A percentile compares a stretch with the other conserved stretches of the same genome.
phyloP scores from a whole-genome alignment of 2,329 filamentous ascomycete genomes.

The Sporothrix humicola region DNA sequence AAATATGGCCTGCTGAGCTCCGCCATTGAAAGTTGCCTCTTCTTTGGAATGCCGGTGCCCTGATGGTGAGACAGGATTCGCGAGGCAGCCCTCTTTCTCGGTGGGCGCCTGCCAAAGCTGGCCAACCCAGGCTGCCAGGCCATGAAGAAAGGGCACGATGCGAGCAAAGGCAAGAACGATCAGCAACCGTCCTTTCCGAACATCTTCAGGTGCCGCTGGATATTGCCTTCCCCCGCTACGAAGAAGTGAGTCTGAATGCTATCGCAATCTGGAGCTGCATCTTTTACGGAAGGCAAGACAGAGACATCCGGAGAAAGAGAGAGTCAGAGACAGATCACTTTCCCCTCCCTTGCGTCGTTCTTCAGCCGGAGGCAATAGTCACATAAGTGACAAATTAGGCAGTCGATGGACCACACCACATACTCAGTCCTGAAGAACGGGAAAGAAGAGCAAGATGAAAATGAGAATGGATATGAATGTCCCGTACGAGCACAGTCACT shows the following conservation, averaged over 20 bases:
- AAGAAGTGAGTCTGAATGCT: not conserved
- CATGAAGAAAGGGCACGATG: constrained; percentile 1
- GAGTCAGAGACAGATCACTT: constrained; percentile 11
- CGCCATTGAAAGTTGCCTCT: not conserved
- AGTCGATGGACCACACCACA: not conserved
- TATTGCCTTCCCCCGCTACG: not conserved
- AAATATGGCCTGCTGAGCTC: constrained; percentile 5
- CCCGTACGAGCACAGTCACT: not conserved
- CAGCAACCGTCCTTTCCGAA: constrained; percentile 1
- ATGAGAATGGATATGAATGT: no score
- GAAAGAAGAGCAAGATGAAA: not conserved
- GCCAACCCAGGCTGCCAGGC: not conserved
- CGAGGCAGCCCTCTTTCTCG: constrained; percentile 24
- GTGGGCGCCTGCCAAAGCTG: not conserved
- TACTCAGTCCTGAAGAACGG: not conserved
- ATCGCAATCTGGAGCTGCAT: constrained; percentile 21
- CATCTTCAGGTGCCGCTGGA: not conserved
- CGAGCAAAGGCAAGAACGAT: constrained; percentile 14
- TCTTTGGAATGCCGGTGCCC: constrained; percentile 23
- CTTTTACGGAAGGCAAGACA: constrained; percentile 7
- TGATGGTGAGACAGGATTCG: constrained; percentile 30
- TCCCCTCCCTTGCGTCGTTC: constrained; percentile 27
- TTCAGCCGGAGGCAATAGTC: constrained; percentile 9
- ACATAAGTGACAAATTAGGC: constrained; percentile 13
- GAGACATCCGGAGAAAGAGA: constrained; percentile 11